Evolutionary conservation across 805 yeast genomes (phyloP), one percentile per base, ranked within the genome.

Genomic region (Danielia oregonensis): DNA sequence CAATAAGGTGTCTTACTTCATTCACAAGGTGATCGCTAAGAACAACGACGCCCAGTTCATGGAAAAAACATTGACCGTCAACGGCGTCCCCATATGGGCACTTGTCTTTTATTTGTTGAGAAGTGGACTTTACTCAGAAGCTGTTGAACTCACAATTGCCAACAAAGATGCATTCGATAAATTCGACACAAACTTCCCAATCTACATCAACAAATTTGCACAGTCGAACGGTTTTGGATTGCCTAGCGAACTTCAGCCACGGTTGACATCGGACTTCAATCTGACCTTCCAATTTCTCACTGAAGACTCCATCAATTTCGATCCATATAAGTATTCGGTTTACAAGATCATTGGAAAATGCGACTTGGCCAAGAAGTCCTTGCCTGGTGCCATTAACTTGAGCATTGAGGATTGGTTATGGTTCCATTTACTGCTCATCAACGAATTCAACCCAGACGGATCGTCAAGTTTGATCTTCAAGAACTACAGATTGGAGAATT

Each of bases 391-490:
- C 24, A 76, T 91, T 19, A 74, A 83, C 24, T 61, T 79, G 24
- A 85, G 94, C 39, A 76, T 89, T 30, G 97, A 91, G 59, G 97
- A 91, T 62, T 91, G 97, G 97, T 59, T 91, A 32, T 91, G 98
- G 98, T 77, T 85, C 54, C 97, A 93, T 59, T 70, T 93, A 37
- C 72, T 79, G 59, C 69, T 91, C 18, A 77, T 85, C 11, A 76
- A 79, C 36, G 91, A 86, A 49, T 54, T 48, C 32, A 46, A 40
- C 32, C 41, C 46, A 12, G 51, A 48, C 11, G 25, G 44, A 6
- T n/a, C 45, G 3, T 50, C 51, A 11, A 42, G 61, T 37, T 75
- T 82, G 23, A 63, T 79, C 8, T 78, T 76, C 52, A 95, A 86
- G 48, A 72, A 75, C 42, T 91, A 87, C 57, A 72, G 81, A 1